Evolutionary conservation across 169 alveolate genomes (phyloP).

Genomic region (Plasmodium reichenowi): DNA sequence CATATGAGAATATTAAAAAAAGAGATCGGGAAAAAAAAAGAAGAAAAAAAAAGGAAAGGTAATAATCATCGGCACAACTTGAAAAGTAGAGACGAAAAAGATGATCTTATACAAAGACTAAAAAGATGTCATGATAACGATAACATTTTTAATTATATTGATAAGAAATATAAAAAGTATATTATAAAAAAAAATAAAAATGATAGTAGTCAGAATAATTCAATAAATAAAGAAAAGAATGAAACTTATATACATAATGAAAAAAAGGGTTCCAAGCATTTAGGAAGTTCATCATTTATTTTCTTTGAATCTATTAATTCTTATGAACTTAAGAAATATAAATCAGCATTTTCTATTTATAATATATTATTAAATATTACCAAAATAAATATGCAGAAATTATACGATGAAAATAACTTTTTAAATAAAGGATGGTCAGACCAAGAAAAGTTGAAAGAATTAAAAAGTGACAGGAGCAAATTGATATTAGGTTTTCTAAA

Average conservation of each 20-base stretch:
- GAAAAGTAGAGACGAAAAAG: neutral
- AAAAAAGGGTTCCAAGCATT: neutral
- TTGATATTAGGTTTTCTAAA: slow-evolving; percentile 40
- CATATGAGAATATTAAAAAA: too few species aligned
- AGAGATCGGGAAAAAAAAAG: neutral
- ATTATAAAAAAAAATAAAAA: neutral
- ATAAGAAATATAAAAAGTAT: slow-evolving; percentile 5
- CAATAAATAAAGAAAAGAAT: too few species aligned
- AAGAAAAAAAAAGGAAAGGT: neutral
- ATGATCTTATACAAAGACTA: neutral
- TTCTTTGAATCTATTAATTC: slow-evolving; percentile 34
- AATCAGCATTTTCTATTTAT: neutral
- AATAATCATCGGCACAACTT: neutral
- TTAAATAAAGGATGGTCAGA: slow-evolving; percentile 84
- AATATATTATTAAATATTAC: slow-evolving; percentile 44
- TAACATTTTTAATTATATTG: neutral
- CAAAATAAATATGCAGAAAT: slow-evolving; percentile 76
- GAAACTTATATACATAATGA: too few species aligned
- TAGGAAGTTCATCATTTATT: slow-evolving; percentile 4
- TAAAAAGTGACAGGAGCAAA: slow-evolving; percentile 63
- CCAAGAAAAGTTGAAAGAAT: slow-evolving; percentile 77
- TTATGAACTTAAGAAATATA: slow-evolving; percentile 35
- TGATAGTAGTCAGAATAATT: neutral
- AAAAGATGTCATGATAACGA: neutral
- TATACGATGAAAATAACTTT: slow-evolving; percentile 79